Percentiles rank a stretch among this genome's conserved stretches.
These are phyloP conservation scores for Chrysoporthe deuterocubensis DNA, from an alignment of 2,329 filamentous ascomycete genomes.

Conservation along the genomic window DNA sequence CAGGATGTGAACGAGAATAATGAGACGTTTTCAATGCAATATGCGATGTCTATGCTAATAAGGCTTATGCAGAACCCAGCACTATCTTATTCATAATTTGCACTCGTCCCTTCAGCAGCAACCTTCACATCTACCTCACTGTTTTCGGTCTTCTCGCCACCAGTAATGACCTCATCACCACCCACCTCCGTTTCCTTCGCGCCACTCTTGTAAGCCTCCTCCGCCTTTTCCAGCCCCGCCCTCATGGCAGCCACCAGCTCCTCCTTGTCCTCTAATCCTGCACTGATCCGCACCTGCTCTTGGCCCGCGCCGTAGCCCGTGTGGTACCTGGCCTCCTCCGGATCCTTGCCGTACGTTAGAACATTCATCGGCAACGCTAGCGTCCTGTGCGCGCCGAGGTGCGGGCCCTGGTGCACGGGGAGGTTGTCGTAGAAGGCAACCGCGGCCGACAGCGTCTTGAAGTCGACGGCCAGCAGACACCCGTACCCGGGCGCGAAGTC, in stretches of 20 bases:
- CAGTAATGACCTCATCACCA: conserved; percentile 7
- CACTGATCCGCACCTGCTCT: conserved; percentile 51
- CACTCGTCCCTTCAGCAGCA: conserved; percentile 8
- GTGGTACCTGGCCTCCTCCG: conserved; percentile 43
- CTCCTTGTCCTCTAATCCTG: conserved; percentile 50
- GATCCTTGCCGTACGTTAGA: conserved; percentile 46
- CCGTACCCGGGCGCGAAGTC: conserved; percentile 59
- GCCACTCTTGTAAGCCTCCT: neutral
- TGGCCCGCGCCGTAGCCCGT: conserved; percentile 43
- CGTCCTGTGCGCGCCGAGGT: conserved; percentile 57
- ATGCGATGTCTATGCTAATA: neutral
- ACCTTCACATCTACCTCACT: conserved; percentile 5
- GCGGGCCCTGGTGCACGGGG: conserved; percentile 55
- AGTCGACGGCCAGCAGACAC: conserved; percentile 57
- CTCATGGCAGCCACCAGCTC: conserved; percentile 46
- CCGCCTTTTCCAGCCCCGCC: conserved; percentile 39
- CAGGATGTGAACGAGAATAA: conserved; percentile 5
- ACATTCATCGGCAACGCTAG: conserved; percentile 53
- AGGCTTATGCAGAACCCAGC: neutral
- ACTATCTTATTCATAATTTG: neutral
- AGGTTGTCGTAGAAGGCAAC: conserved; percentile 54
- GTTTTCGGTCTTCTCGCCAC: neutral
- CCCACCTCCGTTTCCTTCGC: neutral
- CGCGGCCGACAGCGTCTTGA: conserved; percentile 46
- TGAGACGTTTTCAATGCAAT: conserved; percentile 14